Evolutionary conservation across 169 alveolate genomes (phyloP), one percentile per base, ranked within the genome.

Genomic region (Plasmodium vivax): DNA sequence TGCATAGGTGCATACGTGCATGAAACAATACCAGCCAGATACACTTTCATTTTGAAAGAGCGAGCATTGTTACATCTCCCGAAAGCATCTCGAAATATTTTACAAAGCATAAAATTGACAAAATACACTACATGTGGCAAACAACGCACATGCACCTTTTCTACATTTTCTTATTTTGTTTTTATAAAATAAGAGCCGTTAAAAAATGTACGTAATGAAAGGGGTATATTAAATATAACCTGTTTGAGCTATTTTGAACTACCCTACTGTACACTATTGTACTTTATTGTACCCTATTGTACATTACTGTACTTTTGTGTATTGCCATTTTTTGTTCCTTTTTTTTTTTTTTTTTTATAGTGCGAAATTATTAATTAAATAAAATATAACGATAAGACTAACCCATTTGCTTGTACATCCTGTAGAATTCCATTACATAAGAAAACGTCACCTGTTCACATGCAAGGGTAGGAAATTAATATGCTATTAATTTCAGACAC

Each of bases 401-500:
- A 23, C 7, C 43, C 10, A 68, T 38, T 82, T 58, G 19, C 81
- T 56, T 19, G 73, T 34, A 27, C 30, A 56, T 5, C 80, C 32
- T 30, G 36, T 16, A 56, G 77, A 56, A 82, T 82, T 82, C 36
- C 72, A 54, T 82, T 56, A 4, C 38, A 71, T 82, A 34, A 6
- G 75, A 19, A 54, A 51, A 34, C 38, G 19, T 16, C 36, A 82
- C 36, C 45, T 82, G 47, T 56, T 82, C 58, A 56, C 41, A 41
- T 30, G 36, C 90, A 47, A 56, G n/a, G 16, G 81, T 82, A 19
- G 90, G 90, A 82, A 82, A 82, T 82, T 82, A 58, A 30, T 82
- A 82, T 82, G 32, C 56, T 82, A 58, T 56, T 82, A 82, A 82
- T 82, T 54, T 32, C 90, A 82, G 80, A n/a, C 71, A 82, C n/a